Base-by-base conservation (phyloP, 139 green algal genomes). In the Chlorella vulgaris region DNA sequence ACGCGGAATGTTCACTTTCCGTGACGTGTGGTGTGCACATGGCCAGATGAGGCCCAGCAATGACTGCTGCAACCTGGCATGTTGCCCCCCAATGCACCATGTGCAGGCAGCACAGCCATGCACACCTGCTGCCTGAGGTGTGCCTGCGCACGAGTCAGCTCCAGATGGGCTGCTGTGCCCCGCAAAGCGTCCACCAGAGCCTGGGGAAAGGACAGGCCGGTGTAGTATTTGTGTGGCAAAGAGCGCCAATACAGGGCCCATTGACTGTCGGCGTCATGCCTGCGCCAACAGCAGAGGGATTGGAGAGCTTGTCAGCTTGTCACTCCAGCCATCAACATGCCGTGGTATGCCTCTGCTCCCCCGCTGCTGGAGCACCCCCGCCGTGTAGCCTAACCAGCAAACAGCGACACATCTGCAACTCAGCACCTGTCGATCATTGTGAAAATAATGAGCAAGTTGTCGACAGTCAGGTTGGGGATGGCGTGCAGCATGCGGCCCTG, bases 401-500 rank as follows among this genome's bases (percentile, higher is more conserved):
- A n/a, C n/a, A n/a, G n/a, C n/a, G n/a, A n/a, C n/a, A n/a, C n/a
- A n/a, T n/a, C n/a, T n/a, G n/a, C n/a, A n/a, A n/a, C 55, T 65
- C 18, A 58, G 35, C 65, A 29, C 75, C 28, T n/a, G 90, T 90
- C 40, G 90, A 91, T 85, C 84, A 93, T 91, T 1, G 88, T 94
- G 84, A 91, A 95, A 0, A 95, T 70, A 55, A 94, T 83, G 13
- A 90, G 84, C 13, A 91, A 55, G 28, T 83, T 84, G 73, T 95
- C 91, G 28, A 87, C 74, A 29, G 71, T 76, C 18, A 95, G 40
- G 39, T 76, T 82, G 0, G 88, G 86, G 28, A 94, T 80, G 4
- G 74, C 76, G 47, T 35, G 50, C 73, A 93, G 83, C 67, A 84
- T 86, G 50, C 68, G 68, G 36, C 88, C 89, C 86, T 89, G 76